Percentiles rank a stretch among this genome's conserved stretches.
Conservation (phyloP, 305 asterid genomes). For the Stenogyne calaminthoides region DNA sequence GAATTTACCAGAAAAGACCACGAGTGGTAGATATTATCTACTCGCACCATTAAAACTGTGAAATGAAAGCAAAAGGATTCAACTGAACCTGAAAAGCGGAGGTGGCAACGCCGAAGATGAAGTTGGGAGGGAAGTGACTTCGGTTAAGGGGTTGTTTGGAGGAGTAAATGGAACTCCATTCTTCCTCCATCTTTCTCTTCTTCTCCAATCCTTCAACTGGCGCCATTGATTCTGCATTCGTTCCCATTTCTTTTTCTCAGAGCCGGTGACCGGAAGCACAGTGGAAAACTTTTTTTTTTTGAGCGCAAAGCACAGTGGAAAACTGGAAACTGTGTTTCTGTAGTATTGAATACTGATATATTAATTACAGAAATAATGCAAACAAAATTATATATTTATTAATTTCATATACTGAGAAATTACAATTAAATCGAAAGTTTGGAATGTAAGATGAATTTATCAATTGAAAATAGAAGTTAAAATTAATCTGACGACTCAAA, state of each 20-base stretch:
- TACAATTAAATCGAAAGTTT: too few relatives aligned
- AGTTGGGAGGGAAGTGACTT: constrained; percentile 42
- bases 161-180: constrained; percentile 55
- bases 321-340: too few relatives aligned
- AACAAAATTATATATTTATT: too few relatives aligned
- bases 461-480: too few relatives aligned
- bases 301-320: too few relatives aligned
- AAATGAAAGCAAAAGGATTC: neutral
- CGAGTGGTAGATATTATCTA: neutral
- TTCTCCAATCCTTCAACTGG: constrained; percentile 40
- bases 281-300: too few relatives aligned
- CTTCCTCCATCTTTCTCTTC: constrained; percentile 44
- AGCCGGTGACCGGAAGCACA: too few relatives aligned
- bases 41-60: neutral
- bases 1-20: neutral
- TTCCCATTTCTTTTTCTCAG: constrained; percentile 13
- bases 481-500: too few relatives aligned
- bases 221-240: constrained; percentile 25
- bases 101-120: constrained; percentile 61
- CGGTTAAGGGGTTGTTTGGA: constrained; percentile 41
- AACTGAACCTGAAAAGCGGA: constrained; percentile 57
- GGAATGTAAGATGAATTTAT: too few relatives aligned
- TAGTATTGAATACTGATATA: too few relatives aligned
- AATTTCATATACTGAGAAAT: too few relatives aligned
- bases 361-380: too few relatives aligned